Evolutionary conservation across 768 basidiomycete species (phyloP).

Genomic region (Lentinula raphanica): DNA sequence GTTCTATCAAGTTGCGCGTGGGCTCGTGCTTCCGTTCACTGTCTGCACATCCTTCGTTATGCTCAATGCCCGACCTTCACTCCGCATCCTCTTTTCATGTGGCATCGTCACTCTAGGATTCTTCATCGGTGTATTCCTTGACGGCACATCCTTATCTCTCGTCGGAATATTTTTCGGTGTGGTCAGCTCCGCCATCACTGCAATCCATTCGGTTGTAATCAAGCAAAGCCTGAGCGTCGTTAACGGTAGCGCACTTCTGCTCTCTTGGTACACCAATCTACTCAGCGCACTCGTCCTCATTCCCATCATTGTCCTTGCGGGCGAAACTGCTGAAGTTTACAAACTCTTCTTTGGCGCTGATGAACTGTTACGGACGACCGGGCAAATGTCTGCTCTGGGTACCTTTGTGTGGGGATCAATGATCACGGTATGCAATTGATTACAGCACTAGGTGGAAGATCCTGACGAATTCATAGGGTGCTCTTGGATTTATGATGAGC

Average conservation of each 20-base stretch:
- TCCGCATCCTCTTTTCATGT: slow-evolving; percentile 71
- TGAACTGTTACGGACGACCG: slow-evolving; percentile 31
- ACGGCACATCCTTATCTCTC: slow-evolving; percentile 51
- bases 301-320: slow-evolving; percentile 69
- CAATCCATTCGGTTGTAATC: slow-evolving; percentile 90
- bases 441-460: background rate
- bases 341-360: slow-evolving; percentile 51
- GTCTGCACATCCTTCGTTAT: slow-evolving; percentile 80
- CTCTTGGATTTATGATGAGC: slow-evolving; percentile 90
- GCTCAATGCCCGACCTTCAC: slow-evolving; percentile 71
- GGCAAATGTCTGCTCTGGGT: slow-evolving; percentile 39
- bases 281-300: slow-evolving; percentile 67
- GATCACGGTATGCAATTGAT: slow-evolving; percentile 55
- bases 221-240: slow-evolving; percentile 80
- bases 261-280: slow-evolving; percentile 92
- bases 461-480: slow-evolving; percentile 44
- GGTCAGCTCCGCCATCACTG: slow-evolving; percentile 79
- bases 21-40: slow-evolving; percentile 90
- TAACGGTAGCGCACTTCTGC: slow-evolving; percentile 74
- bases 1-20: slow-evolving; percentile 93
- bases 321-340: slow-evolving; percentile 63
- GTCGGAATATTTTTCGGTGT: slow-evolving; percentile 80
- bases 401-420: slow-evolving; percentile 77
- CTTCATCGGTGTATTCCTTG: slow-evolving; percentile 82
- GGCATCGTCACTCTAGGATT: slow-evolving; percentile 86